Conservation (phyloP, 177 flowering plant species). For the Telopea speciosissima region DNA sequence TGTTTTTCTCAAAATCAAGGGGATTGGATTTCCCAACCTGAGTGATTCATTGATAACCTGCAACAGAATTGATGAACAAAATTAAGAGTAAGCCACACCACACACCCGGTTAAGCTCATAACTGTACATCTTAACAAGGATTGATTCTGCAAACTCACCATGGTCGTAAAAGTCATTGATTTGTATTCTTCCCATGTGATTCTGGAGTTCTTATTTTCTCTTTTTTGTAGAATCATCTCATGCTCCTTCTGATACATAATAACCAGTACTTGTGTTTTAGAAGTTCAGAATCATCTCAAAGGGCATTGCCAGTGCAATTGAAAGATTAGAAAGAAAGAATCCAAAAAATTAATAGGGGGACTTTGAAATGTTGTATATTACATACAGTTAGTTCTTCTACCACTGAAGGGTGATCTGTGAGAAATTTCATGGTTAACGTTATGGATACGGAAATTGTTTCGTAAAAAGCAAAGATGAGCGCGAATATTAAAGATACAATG, state of each 20-base stretch:
- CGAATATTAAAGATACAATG: conserved; percentile 17
- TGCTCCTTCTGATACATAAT: conserved; percentile 69
- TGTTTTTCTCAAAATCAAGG: conserved; percentile 78
- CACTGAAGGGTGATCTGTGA: conserved; percentile 24
- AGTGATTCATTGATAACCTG: conserved; percentile 89
- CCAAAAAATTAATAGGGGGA: too few species aligned
- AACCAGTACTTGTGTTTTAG: neutral
- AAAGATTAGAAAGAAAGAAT: too few species aligned
- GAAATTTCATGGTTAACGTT: conserved; percentile 15
- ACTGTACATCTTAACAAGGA: too few species aligned
- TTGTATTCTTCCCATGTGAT: conserved; percentile 88
- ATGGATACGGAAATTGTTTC: conserved; percentile 25
- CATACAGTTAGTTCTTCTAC: conserved; percentile 22
- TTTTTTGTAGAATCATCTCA: conserved; percentile 46
- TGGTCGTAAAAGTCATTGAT: conserved; percentile 82
- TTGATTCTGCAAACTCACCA: conserved; percentile 41
- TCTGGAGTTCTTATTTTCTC: conserved; percentile 50
- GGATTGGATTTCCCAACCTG: conserved; percentile 86
- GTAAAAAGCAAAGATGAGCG: conserved; percentile 24
- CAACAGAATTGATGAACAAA: neutral
- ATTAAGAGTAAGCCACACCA: too few species aligned
- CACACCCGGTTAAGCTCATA: too few species aligned
- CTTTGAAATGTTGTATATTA: too few species aligned
- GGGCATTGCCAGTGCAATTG: neutral
- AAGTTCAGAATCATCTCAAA: conserved; percentile 5